phyloP scores from a whole-genome alignment of 257 asterid species.

The Scutellaria barbata region DNA sequence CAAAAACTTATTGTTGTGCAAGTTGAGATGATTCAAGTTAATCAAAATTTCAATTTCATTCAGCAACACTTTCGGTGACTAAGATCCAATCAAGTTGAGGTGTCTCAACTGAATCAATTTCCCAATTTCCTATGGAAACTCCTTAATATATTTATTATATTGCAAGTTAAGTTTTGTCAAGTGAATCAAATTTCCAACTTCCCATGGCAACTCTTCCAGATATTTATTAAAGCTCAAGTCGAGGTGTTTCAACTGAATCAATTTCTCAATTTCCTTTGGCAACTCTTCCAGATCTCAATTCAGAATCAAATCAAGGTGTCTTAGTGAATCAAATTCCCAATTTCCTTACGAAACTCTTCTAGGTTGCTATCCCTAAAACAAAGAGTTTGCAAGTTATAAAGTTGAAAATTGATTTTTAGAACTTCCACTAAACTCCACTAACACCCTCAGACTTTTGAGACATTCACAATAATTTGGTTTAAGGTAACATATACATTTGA shows the following conservation, averaged over 20 bases:
- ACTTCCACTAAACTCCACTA: conserved; percentile 22
- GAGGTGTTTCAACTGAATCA: not conserved
- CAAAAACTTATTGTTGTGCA: no score
- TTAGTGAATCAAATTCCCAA: not conserved
- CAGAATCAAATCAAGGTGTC: not conserved
- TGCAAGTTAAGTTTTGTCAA: not conserved
- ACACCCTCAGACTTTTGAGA: not conserved
- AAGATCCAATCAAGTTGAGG: no score
- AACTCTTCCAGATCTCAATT: not conserved
- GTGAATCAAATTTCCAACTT: not conserved
- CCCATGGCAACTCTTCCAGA: not conserved
- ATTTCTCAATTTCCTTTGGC: not conserved
- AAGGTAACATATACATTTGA: not conserved
- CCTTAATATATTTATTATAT: not conserved
- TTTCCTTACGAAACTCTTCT: conserved; percentile 4
- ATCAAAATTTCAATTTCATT: no score
- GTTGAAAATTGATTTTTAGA: not conserved
- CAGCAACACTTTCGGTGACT: no score
- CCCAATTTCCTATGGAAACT: not conserved
- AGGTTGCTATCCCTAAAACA: not conserved
- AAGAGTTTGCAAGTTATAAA: conserved; percentile 22
- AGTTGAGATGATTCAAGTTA: no score
- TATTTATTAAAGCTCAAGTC: not conserved
- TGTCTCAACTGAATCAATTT: not conserved
- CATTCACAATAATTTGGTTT: not conserved